Evolutionary conservation across 352 stramenopile species (phyloP).

Genomic region (Lagenidium giganteum): DNA sequence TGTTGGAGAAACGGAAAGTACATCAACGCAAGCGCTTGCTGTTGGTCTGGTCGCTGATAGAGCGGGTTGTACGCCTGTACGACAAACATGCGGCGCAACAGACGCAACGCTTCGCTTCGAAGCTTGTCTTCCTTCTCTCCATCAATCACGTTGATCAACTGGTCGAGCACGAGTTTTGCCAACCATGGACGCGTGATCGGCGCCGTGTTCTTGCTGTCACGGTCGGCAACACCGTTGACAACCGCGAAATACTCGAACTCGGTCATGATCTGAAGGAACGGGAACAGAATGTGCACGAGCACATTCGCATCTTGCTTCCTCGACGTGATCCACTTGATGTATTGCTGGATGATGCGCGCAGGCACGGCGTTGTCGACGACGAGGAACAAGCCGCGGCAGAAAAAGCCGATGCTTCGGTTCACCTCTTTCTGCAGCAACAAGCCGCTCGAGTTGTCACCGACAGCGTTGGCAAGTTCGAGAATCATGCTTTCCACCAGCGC

Average conservation of each 20-base stretch:
- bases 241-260: slow-evolving; percentile 70
- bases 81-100: slow-evolving; percentile 62
- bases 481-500: slow-evolving; percentile 41
- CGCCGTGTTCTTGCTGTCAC: not conserved
- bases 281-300: slow-evolving; percentile 60
- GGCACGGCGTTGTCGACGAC: slow-evolving; percentile 39
- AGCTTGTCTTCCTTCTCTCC: slow-evolving; percentile 65
- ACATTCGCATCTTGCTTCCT: slow-evolving; percentile 38
- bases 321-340: slow-evolving; percentile 34
- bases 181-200: slow-evolving; percentile 31
- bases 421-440: slow-evolving; percentile 58
- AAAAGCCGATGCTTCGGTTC: slow-evolving; percentile 52
- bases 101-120: slow-evolving; percentile 32
- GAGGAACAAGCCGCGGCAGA: slow-evolving; percentile 53
- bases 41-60: slow-evolving; percentile 31
- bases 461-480: slow-evolving; percentile 28
- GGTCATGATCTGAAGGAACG: slow-evolving; percentile 55
- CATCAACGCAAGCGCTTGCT: slow-evolving; percentile 56
- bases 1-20: slow-evolving; percentile 47
- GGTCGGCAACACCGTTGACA: slow-evolving; percentile 33
- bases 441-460: slow-evolving; percentile 25
- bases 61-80: slow-evolving; percentile 47
- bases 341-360: slow-evolving; percentile 32
- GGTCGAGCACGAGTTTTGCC: slow-evolving; percentile 41
- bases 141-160: slow-evolving; percentile 42